Conservation (phyloP, 306 rosid genomes). For the Cajanus cajan region DNA sequence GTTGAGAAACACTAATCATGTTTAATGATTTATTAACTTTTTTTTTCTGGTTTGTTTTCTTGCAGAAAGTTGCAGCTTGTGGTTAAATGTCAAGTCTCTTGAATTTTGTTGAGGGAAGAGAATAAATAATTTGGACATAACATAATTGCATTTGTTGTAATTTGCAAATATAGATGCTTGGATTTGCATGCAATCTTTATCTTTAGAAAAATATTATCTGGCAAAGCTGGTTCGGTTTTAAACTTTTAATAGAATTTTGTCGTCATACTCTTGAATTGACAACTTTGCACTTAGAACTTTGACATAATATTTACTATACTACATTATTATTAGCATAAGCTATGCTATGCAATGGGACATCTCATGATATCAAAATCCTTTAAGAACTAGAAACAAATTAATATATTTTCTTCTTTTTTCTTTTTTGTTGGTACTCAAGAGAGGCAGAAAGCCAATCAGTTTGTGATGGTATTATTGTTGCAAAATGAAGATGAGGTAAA, state of each 20-base stretch:
- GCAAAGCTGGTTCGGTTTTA: not conserved
- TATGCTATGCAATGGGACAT: not conserved
- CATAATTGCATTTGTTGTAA: constrained; percentile 8
- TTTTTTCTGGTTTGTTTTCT: not conserved
- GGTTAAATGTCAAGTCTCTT: not conserved
- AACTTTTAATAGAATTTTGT: not conserved
- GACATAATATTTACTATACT: not conserved
- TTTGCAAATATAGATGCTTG: constrained; percentile 11
- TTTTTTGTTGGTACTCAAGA: not conserved
- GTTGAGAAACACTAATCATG: not conserved
- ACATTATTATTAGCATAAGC: no score
- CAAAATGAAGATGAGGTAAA: not conserved
- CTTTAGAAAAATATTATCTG: not conserved
- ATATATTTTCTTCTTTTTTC: not conserved
- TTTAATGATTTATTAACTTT: constrained; percentile 17
- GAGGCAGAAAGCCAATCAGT: not conserved
- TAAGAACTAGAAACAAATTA: not conserved
- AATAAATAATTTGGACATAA: not conserved
- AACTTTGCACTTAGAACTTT: not conserved
- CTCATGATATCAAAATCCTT: no score
- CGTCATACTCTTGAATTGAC: not conserved
- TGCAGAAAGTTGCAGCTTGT: not conserved
- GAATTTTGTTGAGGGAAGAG: not conserved
- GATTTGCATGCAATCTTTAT: not conserved
- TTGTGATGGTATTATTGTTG: not conserved